Percentiles rank a stretch among this genome's conserved stretches.
Evolutionary conservation across 495 filamentous ascomycete species (phyloP).

Genomic region (Hypoxylon trugodes): DNA sequence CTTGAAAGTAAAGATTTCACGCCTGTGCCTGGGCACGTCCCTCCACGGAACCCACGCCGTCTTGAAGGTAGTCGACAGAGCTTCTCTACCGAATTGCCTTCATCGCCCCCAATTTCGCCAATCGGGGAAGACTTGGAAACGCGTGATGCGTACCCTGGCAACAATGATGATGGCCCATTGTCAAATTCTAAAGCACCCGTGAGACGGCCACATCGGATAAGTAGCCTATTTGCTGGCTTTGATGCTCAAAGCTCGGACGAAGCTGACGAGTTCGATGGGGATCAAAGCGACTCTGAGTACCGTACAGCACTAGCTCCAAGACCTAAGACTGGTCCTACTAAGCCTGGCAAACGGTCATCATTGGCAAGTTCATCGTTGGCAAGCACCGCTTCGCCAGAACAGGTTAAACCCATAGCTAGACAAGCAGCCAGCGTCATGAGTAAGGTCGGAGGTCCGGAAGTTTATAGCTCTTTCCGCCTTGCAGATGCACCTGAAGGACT

Average conservation of each 20-base stretch:
- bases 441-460: slow-evolving; percentile 35
- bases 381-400: slow-evolving; percentile 45
- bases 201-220: slow-evolving; percentile 75
- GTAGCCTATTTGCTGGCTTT: slow-evolving; percentile 88
- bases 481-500: slow-evolving; percentile 45
- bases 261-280: slow-evolving; percentile 66
- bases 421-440: slow-evolving; percentile 39
- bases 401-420: slow-evolving; percentile 34
- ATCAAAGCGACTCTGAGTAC: slow-evolving; percentile 71
- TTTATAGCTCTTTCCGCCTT: slow-evolving; percentile 43
- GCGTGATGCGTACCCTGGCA: slow-evolving; percentile 77
- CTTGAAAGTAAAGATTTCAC: slow-evolving; percentile 54
- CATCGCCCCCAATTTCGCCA: slow-evolving; percentile 52
- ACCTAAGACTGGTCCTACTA: slow-evolving; percentile 46
- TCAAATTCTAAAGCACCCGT: slow-evolving; percentile 67
- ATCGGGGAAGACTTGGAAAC: slow-evolving; percentile 50
- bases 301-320: slow-evolving; percentile 69
- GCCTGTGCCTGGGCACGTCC: slow-evolving; percentile 58
- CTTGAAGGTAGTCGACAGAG: slow-evolving; percentile 54
- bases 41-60: slow-evolving; percentile 61
- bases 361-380: too few species aligned
- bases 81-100: slow-evolving; percentile 53
- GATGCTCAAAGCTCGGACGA: slow-evolving; percentile 66
- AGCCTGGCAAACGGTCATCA: slow-evolving; percentile 47
- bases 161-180: slow-evolving; percentile 83